These are phyloP conservation scores for Trichoderma lentiforme DNA, from an alignment of 2,329 filamentous ascomycete genomes.

Conservation along the genomic window DNA sequence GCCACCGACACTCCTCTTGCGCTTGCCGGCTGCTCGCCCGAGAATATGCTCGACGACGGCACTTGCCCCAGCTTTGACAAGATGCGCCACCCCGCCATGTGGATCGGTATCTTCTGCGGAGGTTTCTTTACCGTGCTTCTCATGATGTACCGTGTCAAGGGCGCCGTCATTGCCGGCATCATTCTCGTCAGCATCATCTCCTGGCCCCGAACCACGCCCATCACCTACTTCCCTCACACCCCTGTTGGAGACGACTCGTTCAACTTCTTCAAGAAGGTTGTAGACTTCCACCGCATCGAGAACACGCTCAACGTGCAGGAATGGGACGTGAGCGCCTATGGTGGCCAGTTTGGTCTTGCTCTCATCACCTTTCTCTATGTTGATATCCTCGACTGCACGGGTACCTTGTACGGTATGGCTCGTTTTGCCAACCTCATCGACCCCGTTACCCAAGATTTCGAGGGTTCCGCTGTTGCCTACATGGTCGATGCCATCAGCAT, in stretches of 20 bases:
- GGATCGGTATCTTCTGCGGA: slow-evolving; percentile 85
- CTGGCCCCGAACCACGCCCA: slow-evolving; percentile 72
- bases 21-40: slow-evolving; percentile 65
- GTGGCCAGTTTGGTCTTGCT: slow-evolving; percentile 75
- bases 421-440: slow-evolving; percentile 78
- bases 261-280: slow-evolving; percentile 85
- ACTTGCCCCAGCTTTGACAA: slow-evolving; percentile 62
- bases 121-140: slow-evolving; percentile 75
- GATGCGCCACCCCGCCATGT: slow-evolving; percentile 81
- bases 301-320: slow-evolving; percentile 67
- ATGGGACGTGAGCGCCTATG: slow-evolving; percentile 67
- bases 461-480: slow-evolving; percentile 79
- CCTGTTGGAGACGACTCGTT: slow-evolving; percentile 66
- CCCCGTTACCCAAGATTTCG: slow-evolving; percentile 80
- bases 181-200: slow-evolving; percentile 82
- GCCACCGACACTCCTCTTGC: slow-evolving; percentile 65
- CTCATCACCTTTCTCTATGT: slow-evolving; percentile 89
- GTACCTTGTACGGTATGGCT: slow-evolving; percentile 87
- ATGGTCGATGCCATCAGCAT: slow-evolving; percentile 76
- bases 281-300: slow-evolving; percentile 75
- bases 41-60: slow-evolving; percentile 44
- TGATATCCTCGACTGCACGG: slow-evolving; percentile 83
- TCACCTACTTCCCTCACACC: slow-evolving; percentile 80
- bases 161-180: slow-evolving; percentile 80
- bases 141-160: slow-evolving; percentile 83